These are phyloP conservation scores for Gossypium davidsonii DNA, from an alignment of 441 rosid species.

Conservation along the genomic window DNA sequence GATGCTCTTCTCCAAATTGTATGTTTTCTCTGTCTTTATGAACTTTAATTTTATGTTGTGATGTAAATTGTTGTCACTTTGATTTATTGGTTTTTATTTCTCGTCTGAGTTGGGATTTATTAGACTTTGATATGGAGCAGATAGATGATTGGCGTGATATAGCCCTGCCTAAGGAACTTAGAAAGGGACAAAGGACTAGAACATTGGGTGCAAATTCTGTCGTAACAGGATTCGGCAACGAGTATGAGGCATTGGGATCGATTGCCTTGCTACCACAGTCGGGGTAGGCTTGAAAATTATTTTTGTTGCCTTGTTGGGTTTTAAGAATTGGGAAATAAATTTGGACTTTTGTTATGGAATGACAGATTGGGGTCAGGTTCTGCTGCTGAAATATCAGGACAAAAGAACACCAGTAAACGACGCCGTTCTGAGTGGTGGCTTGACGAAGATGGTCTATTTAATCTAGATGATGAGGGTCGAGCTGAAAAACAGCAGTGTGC, in stretches of 20 bases:
- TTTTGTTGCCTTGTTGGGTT: conserved; percentile 4
- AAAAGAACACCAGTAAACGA: conserved; percentile 43
- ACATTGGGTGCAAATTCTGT: conserved; percentile 57
- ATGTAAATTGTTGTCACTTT: not conserved
- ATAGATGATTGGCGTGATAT: conserved; percentile 96
- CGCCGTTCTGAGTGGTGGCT: conserved; percentile 73
- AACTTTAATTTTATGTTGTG: not conserved
- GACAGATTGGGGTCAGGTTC: conserved; percentile 38
- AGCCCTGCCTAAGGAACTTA: conserved; percentile 59
- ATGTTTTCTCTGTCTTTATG: conserved; percentile 15
- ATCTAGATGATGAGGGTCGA: conserved; percentile 82
- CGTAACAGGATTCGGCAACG: conserved; percentile 75
- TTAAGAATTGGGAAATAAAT: conserved; percentile 16
- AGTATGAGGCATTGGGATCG: conserved; percentile 55
- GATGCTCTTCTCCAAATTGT: conserved; percentile 90
- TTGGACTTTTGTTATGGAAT: conserved; percentile 13
- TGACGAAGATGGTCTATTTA: conserved; percentile 83
- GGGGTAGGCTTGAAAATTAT: conserved; percentile 36
- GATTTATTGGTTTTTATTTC: not conserved
- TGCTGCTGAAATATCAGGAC: conserved; percentile 34
- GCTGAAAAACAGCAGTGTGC: conserved; percentile 86
- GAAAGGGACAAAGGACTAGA: conserved; percentile 49
- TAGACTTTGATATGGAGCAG: conserved; percentile 31
- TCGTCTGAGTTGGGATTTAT: not conserved
- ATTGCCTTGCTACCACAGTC: conserved; percentile 27